Evolutionary conservation across 306 rosid genomes (phyloP).

Genomic region (Cucurbita argyrosperma): DNA sequence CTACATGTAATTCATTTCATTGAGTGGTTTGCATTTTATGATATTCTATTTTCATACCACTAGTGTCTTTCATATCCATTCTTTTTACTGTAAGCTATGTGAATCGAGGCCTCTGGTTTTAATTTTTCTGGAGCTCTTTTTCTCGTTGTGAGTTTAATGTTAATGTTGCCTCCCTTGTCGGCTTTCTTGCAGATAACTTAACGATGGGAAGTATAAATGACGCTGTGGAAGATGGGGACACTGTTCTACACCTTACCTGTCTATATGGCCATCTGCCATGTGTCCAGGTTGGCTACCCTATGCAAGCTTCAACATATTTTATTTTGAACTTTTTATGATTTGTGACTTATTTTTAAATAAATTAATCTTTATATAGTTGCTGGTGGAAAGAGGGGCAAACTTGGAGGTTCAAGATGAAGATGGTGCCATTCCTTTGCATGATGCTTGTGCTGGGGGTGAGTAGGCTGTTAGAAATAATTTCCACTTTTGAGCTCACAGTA

Average conservation of each 20-base stretch:
- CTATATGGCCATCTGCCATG: conserved; percentile 68
- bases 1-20: neutral
- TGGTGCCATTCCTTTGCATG: conserved; percentile 82
- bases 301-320: neutral
- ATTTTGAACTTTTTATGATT: neutral
- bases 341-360: neutral
- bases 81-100: neutral
- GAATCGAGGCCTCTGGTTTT: neutral
- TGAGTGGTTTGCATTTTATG: neutral
- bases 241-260: conserved; percentile 76
- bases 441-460: conserved; percentile 99
- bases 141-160: neutral
- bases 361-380: conserved; percentile 35
- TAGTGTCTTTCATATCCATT: neutral
- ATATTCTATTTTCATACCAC: neutral
- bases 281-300: conserved; percentile 39
- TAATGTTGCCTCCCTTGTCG: conserved; percentile 4
- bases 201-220: conserved; percentile 61
- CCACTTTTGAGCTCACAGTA: neutral
- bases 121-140: neutral
- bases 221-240: conserved; percentile 90
- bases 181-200: conserved; percentile 37
- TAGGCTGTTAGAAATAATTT: conserved; percentile 7
- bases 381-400: conserved; percentile 73
- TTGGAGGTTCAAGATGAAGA: conserved; percentile 69